phyloP scores from a whole-genome alignment of 768 basidiomycete genomes.

The Collybiopsis confluens region DNA sequence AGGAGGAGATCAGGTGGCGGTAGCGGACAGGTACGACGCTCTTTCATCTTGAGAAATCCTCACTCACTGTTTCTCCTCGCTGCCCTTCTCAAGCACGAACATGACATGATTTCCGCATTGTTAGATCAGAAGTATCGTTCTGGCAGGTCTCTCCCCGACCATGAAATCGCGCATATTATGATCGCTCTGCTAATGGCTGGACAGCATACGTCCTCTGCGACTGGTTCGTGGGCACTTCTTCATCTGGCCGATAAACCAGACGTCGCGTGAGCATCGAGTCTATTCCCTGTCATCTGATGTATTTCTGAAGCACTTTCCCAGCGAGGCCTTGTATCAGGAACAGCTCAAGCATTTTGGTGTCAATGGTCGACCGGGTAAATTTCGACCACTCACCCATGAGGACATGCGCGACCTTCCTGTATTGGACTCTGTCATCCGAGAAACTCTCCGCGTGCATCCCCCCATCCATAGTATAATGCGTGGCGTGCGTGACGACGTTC shows the following conservation, averaged over 20 bases:
- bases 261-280: slow-evolving; percentile 53
- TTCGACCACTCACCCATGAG: slow-evolving; percentile 60
- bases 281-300: neutral
- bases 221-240: slow-evolving; percentile 85
- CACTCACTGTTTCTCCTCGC: slow-evolving; percentile 2
- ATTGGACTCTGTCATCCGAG: slow-evolving; percentile 64
- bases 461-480: slow-evolving; percentile 44
- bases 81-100: slow-evolving; percentile 42
- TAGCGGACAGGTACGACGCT: slow-evolving; percentile 27
- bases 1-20: slow-evolving; percentile 55
- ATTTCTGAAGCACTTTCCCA: slow-evolving; percentile 47
- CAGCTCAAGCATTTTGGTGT: slow-evolving; percentile 62
- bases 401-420: slow-evolving; percentile 58
- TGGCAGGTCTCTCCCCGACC: slow-evolving; percentile 74
- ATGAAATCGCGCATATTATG: slow-evolving; percentile 96
- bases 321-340: slow-evolving; percentile 74
- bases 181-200: slow-evolving; percentile 99
- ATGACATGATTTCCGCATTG: slow-evolving; percentile 92
- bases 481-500: slow-evolving; percentile 54
- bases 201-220: slow-evolving; percentile 95
- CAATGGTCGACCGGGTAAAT: slow-evolving; percentile 44
- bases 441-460: slow-evolving; percentile 53
- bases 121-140: slow-evolving; percentile 79
- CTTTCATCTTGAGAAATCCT: neutral
- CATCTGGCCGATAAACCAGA: slow-evolving; percentile 77